Evolutionary conservation across 2,329 filamentous ascomycete species (phyloP).

Genomic region (Penicillium sclerotiorum): DNA sequence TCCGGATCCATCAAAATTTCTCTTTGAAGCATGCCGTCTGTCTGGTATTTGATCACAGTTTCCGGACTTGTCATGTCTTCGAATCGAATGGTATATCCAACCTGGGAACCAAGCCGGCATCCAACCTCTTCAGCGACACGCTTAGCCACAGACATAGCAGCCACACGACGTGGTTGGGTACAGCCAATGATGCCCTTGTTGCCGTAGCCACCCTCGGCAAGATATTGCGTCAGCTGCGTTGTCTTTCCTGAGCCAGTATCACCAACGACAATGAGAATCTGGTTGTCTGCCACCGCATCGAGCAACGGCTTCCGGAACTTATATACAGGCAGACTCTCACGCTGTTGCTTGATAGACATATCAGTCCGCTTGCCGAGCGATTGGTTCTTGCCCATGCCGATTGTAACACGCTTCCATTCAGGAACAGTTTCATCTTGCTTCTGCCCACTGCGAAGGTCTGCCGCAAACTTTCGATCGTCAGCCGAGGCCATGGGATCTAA

Average conservation of each 20-base stretch:
- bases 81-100: slow-evolving; percentile 97
- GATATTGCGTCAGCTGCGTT: slow-evolving; percentile 91
- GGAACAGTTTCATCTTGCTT: slow-evolving; percentile 70
- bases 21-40: slow-evolving; percentile 94
- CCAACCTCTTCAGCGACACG: slow-evolving; percentile 96
- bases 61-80: slow-evolving; percentile 87
- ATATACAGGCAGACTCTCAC: slow-evolving; percentile 85
- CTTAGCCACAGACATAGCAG: slow-evolving; percentile 96
- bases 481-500: slow-evolving; percentile 92
- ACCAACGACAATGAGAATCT: slow-evolving; percentile 92
- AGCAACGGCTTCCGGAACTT: slow-evolving; percentile 86
- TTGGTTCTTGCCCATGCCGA: slow-evolving; percentile 68
- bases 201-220: slow-evolving; percentile 88
- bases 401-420: slow-evolving; percentile 88
- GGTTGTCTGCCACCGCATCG: slow-evolving; percentile 82
- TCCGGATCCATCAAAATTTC: slow-evolving; percentile 93
- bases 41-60: slow-evolving; percentile 99
- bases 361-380: slow-evolving; percentile 83
- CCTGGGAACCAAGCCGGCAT: slow-evolving; percentile 84
- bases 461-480: slow-evolving; percentile 84
- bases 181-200: slow-evolving; percentile 90
- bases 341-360: slow-evolving; percentile 92
- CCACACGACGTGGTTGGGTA: slow-evolving; percentile 94
- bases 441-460: slow-evolving; percentile 74
- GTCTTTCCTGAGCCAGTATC: slow-evolving; percentile 98